Conservation (phyloP, 2,329 filamentous ascomycete genomes). For the Didymella sp. region DNA sequence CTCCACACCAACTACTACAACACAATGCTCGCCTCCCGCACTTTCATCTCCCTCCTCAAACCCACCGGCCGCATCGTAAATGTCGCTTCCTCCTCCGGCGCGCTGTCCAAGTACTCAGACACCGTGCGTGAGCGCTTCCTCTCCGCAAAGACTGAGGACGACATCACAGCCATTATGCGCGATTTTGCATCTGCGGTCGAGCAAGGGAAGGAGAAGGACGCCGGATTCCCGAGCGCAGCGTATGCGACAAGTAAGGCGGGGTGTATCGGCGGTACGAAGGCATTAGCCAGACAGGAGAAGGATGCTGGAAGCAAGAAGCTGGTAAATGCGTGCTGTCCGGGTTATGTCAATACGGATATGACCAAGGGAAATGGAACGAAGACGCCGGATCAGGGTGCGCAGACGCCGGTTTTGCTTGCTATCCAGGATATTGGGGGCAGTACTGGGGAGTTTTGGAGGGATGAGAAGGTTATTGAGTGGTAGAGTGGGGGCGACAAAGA, state of each 20-base stretch:
- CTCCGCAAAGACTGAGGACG: conserved; percentile 48
- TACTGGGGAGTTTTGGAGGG: conserved; percentile 52
- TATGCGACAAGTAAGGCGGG: conserved; percentile 59
- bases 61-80: conserved; percentile 57
- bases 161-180: conserved; percentile 59
- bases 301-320: conserved; percentile 38
- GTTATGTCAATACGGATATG: conserved; percentile 58
- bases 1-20: conserved; percentile 62
- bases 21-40: conserved; percentile 55
- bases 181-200: conserved; percentile 57
- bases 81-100: conserved; percentile 55
- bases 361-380: conserved; percentile 49
- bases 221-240: conserved; percentile 59
- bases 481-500: conserved; percentile 16
- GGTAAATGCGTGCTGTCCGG: conserved; percentile 54
- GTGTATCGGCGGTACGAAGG: conserved; percentile 52
- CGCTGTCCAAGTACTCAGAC: conserved; percentile 57
- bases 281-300: conserved; percentile 45
- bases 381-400: conserved; percentile 55
- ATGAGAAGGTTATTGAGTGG: conserved; percentile 50
- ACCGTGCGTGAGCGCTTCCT: conserved; percentile 55
- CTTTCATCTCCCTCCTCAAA: conserved; percentile 57
- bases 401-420: conserved; percentile 55
- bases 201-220: conserved; percentile 54
- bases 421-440: conserved; percentile 49